These are phyloP conservation scores for Tulasnella sp. DNA, from an alignment of 768 basidiomycete species.

Conservation along the genomic window DNA sequence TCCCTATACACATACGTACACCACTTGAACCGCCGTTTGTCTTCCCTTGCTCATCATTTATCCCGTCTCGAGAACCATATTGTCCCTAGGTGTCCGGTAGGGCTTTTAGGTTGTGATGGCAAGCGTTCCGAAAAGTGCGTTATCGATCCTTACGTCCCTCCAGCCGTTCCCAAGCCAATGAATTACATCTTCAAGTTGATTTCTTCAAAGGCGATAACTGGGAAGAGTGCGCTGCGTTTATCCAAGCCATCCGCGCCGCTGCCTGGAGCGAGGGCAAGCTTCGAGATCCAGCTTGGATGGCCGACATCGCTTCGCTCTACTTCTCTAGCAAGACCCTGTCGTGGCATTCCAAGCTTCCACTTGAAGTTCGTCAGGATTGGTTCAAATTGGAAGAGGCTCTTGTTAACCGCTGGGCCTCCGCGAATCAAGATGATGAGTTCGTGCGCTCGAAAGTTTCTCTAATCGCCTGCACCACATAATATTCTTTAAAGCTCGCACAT, in stretches of 20 bases:
- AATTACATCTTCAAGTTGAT: background rate
- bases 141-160: background rate
- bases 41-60: no score
- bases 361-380: background rate
- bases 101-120: background rate
- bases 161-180: background rate
- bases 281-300: constrained; percentile 10
- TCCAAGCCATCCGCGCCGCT: background rate
- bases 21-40: no score
- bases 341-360: background rate
- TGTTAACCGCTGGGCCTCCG: background rate
- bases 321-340: background rate
- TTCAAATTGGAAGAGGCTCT: background rate
- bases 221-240: background rate
- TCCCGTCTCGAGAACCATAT: no score
- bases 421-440: background rate
- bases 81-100: background rate
- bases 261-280: background rate
- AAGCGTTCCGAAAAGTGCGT: background rate
- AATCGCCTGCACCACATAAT: background rate
- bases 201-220: background rate
- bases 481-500: background rate
- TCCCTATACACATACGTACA: no score
- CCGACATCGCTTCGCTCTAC: background rate
- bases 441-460: background rate